Evolutionary conservation across 306 rosid genomes (phyloP).

Genomic region (Ormosia semicastrata): DNA sequence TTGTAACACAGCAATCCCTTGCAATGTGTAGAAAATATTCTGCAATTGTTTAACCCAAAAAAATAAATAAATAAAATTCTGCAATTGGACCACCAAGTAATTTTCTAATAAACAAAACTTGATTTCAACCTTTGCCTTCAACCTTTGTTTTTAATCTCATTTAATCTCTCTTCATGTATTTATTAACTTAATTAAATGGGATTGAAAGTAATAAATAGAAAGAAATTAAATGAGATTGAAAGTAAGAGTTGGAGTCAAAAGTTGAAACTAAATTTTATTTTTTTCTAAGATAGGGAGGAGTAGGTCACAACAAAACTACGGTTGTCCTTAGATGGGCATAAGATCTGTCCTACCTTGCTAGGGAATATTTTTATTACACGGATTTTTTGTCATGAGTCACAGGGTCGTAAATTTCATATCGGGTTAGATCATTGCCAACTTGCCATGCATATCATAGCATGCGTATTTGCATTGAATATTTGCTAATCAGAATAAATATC

Average conservation of each 20-base stretch:
- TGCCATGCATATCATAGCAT: constrained; percentile 17
- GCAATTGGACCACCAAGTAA: not conserved
- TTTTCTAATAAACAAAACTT: too few species aligned
- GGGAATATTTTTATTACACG: not conserved
- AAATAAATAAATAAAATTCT: too few species aligned
- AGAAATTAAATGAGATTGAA: too few species aligned
- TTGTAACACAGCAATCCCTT: not conserved
- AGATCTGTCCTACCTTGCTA: not conserved
- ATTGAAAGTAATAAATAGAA: too few species aligned
- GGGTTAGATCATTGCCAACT: not conserved
- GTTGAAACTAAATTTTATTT: too few species aligned
- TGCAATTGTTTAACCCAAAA: not conserved
- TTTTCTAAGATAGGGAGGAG: not conserved
- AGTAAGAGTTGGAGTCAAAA: too few species aligned
- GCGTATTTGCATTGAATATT: constrained; percentile 12
- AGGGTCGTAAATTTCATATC: not conserved
- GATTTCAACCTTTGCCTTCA: too few species aligned
- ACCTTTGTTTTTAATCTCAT: too few species aligned
- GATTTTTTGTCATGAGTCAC: not conserved
- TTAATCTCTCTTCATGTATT: too few species aligned
- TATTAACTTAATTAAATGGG: too few species aligned
- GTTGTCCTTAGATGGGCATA: not conserved
- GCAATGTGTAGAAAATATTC: not conserved
- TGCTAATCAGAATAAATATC: constrained; percentile 4
- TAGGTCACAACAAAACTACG: not conserved